These are phyloP conservation scores for Fusarium sp. DNA, from an alignment of 2,329 filamentous ascomycete genomes.

Conservation along the genomic window DNA sequence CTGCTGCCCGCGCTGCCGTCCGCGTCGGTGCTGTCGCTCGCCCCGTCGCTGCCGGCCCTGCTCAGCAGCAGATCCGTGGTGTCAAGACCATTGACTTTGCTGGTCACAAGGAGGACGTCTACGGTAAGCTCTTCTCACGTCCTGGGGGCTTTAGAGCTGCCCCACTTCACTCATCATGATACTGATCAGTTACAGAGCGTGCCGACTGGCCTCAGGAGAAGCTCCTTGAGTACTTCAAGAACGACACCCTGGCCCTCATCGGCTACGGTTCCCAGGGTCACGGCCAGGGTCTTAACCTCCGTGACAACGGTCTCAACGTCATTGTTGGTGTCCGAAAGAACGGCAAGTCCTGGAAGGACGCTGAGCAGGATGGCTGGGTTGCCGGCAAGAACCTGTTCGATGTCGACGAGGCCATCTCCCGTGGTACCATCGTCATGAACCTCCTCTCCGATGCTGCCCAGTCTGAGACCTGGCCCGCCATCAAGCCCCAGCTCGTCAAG, in stretches of 20 bases:
- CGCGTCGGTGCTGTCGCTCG: constrained; percentile 66
- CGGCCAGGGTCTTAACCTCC: constrained; percentile 99
- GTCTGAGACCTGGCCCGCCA: constrained; percentile 97
- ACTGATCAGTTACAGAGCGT: constrained; percentile 75
- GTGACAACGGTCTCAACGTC: constrained; percentile 99
- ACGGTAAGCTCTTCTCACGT: constrained; percentile 67
- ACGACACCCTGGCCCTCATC: constrained; percentile 98
- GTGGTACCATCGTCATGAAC: constrained; percentile 98
- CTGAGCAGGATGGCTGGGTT: constrained; percentile 96
- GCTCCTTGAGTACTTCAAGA: constrained; percentile 99
- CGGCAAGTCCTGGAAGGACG: constrained; percentile 98
- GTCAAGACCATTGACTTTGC: constrained; percentile 99
- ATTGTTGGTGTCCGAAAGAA: constrained; percentile 99
- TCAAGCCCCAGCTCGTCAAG: constrained; percentile 98
- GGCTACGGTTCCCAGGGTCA: constrained; percentile 98
- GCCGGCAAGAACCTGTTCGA: constrained; percentile 99
- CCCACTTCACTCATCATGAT: not conserved
- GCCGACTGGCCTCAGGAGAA: constrained; percentile 99
- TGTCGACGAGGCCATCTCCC: constrained; percentile 93
- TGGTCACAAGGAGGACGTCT: constrained; percentile 93
- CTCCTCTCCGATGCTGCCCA: constrained; percentile 97
- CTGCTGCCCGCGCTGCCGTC: constrained; percentile 68
- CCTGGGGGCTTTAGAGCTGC: not conserved
- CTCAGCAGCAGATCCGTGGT: constrained; percentile 83
- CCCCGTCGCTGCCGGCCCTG: constrained; percentile 60